A percentile compares a stretch with the other conserved stretches of the same genome.
phyloP scores from a whole-genome alignment of 2,329 filamentous ascomycete species.

The Sporothrix schenckii region DNA sequence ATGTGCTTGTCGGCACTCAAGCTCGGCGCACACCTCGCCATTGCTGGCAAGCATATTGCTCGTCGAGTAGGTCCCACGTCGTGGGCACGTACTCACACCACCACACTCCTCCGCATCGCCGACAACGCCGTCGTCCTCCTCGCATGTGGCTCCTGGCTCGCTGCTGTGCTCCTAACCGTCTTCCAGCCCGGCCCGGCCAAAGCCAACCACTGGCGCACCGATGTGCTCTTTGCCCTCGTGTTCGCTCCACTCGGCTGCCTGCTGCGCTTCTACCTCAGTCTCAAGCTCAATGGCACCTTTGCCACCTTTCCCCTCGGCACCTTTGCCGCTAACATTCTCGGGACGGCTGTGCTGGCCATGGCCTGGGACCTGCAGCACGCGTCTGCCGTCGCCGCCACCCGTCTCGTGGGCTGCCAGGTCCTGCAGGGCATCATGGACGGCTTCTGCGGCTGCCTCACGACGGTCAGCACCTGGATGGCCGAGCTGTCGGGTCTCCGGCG shows the following conservation, averaged over 20 bases:
- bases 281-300: constrained; percentile 68
- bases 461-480: constrained; percentile 67
- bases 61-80: constrained; percentile 58
- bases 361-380: constrained; percentile 75
- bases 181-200: constrained; percentile 65
- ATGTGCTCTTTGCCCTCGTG: constrained; percentile 73
- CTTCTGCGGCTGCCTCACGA: constrained; percentile 68
- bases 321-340: constrained; percentile 77
- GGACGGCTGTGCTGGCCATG: constrained; percentile 74
- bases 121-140: constrained; percentile 67
- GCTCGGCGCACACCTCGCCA: constrained; percentile 74
- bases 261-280: constrained; percentile 70
- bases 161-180: constrained; percentile 70
- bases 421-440: constrained; percentile 67
- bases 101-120: constrained; percentile 55
- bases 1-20: constrained; percentile 71
- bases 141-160: constrained; percentile 76
- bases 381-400: constrained; percentile 49
- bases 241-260: constrained; percentile 83
- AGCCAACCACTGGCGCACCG: constrained; percentile 70
- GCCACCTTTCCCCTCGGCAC: constrained; percentile 81
- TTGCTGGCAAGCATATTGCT: constrained; percentile 59
- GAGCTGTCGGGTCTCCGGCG: constrained; percentile 59
- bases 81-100: not conserved
- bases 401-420: constrained; percentile 63